Percentiles rank a stretch among this genome's conserved stretches.
Conservation (phyloP, 1,139 yeast genomes). For the Candida tetrigidarum region DNA sequence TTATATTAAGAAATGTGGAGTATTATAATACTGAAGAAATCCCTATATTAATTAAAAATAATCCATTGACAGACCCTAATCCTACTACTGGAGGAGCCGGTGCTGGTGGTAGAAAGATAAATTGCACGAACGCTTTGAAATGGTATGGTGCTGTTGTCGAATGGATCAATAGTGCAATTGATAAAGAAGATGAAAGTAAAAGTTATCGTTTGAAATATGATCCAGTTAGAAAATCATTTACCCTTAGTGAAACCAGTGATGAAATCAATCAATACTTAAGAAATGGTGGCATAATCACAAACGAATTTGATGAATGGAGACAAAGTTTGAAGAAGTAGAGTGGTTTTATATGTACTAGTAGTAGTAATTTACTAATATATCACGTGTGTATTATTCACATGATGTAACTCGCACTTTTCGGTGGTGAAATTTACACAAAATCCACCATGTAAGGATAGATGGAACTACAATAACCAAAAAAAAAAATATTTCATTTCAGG, state of each 20-base stretch:
- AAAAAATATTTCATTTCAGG: neutral
- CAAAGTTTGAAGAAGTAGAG: conserved; percentile 12
- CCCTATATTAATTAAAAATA: conserved; percentile 60
- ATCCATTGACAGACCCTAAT: conserved; percentile 29
- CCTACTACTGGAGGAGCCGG: neutral
- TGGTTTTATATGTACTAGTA: neutral
- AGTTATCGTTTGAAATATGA: conserved; percentile 40
- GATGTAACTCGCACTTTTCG: conserved; percentile 1
- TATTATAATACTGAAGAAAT: conserved; percentile 77
- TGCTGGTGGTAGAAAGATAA: conserved; percentile 37
- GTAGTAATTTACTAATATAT: neutral
- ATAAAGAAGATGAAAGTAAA: conserved; percentile 43
- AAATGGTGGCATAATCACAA: conserved; percentile 48
- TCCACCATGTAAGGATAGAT: too few species aligned
- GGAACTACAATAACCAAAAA: neutral
- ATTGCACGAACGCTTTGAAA: conserved; percentile 77
- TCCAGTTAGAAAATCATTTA: conserved; percentile 35
- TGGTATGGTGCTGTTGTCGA: conserved; percentile 87
- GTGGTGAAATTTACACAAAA: neutral
- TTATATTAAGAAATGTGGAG: conserved; percentile 68
- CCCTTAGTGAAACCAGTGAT: conserved; percentile 31
- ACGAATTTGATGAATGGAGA: conserved; percentile 70
- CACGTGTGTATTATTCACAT: neutral
- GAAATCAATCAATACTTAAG: conserved; percentile 32
- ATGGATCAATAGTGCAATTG: conserved; percentile 67